A percentile compares a stretch with the other conserved stretches of the same genome.
Evolutionary conservation across 805 yeast species (phyloP).

Genomic region (Metschnikowia rubicola): DNA sequence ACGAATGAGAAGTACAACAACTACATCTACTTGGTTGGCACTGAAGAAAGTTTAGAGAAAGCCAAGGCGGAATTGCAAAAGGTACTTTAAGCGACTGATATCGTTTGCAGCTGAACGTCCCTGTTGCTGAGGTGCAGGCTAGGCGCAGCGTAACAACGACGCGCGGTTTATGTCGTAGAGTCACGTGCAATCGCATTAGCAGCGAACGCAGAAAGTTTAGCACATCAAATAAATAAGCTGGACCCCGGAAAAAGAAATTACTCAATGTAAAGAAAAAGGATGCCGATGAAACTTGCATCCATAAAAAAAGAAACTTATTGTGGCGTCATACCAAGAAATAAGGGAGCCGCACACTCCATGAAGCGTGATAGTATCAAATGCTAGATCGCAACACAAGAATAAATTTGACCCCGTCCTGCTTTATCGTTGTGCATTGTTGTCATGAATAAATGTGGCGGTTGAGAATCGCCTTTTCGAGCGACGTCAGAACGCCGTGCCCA

Average conservation of each 20-base stretch:
- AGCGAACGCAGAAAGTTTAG: not conserved
- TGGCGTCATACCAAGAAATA: not conserved
- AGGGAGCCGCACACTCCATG: not conserved
- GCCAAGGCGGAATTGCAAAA: slow-evolving; percentile 22
- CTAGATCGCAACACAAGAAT: not conserved
- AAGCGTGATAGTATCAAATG: not conserved
- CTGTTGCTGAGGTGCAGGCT: not conserved
- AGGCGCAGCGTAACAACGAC: not conserved
- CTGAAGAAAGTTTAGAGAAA: slow-evolving; percentile 45
- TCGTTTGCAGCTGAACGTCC: not conserved
- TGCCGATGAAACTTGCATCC: no score
- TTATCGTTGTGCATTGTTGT: slow-evolving; percentile 1
- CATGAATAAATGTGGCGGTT: not conserved
- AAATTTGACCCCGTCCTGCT: not conserved
- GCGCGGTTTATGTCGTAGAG: not conserved
- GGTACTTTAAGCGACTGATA: not conserved
- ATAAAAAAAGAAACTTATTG: not conserved
- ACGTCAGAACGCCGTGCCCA: slow-evolving; percentile 10
- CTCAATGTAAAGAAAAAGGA: not conserved
- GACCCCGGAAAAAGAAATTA: slow-evolving; percentile 3
- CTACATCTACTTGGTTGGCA: slow-evolving; percentile 59
- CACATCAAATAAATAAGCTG: not conserved
- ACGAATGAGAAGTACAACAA: slow-evolving; percentile 48
- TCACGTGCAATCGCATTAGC: slow-evolving; percentile 8
- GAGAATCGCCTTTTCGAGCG: slow-evolving; percentile 3